Base-by-base conservation (phyloP, 2,329 filamentous ascomycete species). In the Clarireedia hainanense region DNA sequence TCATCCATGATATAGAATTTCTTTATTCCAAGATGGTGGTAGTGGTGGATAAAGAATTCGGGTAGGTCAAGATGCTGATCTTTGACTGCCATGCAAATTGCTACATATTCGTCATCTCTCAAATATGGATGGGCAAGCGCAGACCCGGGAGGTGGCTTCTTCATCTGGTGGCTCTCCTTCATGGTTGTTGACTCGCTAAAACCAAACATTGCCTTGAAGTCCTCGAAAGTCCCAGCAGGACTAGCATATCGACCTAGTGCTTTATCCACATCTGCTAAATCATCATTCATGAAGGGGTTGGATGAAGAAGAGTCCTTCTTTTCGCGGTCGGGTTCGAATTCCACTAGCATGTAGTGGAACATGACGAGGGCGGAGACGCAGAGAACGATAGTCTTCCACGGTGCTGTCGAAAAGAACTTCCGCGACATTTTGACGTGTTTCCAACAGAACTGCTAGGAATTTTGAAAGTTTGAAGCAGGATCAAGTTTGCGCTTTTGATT, bases 1-100 rank as follows among this genome's bases (percentile, higher is more conserved):
- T 67, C 65, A 39, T 68, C 65, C 60, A 67, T 65, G 53, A 68
- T 60, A 50, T 68, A 68, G 53, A 67, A 66, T 23, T 61, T 53
- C 2, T 53, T 56, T 42, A 67, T 64, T 15, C 58, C 57, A 36
- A 65, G 47, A 47, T 68, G 63, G 52, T 66, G 50, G 40, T 68
- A 67, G 47, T 68, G 65, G 39, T 67, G 64, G 2, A 60, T 58
- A 27, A 67, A 58, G 27, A 56, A 67, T 51, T 67, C 65, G 1
- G 60, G 58, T n/a, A 67, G 57, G 42, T 67, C 65, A 10, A 12
- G 20, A 26, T 46, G 46, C 26, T 65, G 60, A 42, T 67, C 54
- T 54, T 64, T 64, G 0, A 66, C 54, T n/a, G 62, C 58, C 39
- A 64, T 54, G 55, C 65, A 67, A 36, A 67, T 58, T 14, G 65